A percentile compares a stretch with the other conserved stretches of the same genome.
These are phyloP conservation scores for Penicillium odoratum DNA, from an alignment of 495 filamentous ascomycete genomes.

Conservation along the genomic window DNA sequence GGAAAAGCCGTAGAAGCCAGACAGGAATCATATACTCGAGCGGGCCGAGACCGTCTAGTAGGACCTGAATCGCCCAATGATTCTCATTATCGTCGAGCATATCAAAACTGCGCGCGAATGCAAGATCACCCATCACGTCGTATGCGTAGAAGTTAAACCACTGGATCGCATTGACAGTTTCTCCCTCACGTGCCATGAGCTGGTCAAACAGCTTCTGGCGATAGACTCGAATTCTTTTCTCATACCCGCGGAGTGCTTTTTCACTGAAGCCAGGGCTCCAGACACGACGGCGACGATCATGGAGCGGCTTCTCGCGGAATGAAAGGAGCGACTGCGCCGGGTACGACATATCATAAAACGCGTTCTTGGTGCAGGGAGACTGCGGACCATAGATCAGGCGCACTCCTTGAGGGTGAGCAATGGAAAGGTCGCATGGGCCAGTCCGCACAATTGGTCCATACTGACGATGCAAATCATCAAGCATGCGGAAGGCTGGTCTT, in stretches of 20 bases:
- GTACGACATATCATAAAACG: slow-evolving; percentile 39
- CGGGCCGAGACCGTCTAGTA: slow-evolving; percentile 31
- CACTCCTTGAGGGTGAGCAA: slow-evolving; percentile 37
- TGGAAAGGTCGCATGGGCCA: slow-evolving; percentile 39
- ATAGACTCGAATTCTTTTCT: slow-evolving; percentile 25
- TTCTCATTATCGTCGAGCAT: slow-evolving; percentile 41
- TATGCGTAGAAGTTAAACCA: slow-evolving; percentile 51
- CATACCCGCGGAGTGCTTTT: slow-evolving; percentile 36
- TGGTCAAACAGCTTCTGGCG: slow-evolving; percentile 26
- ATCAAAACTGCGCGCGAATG: slow-evolving; percentile 48
- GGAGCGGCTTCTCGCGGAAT: slow-evolving; percentile 30
- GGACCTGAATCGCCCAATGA: slow-evolving; percentile 27
- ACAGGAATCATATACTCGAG: slow-evolving; percentile 32
- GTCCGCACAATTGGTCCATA: slow-evolving; percentile 45
- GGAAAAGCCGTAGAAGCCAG: slow-evolving; percentile 37
- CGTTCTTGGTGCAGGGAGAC: slow-evolving; percentile 34
- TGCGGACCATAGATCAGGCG: slow-evolving; percentile 29
- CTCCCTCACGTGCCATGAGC: slow-evolving; percentile 12
- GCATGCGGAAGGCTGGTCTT: slow-evolving; percentile 31
- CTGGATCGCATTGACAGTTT: slow-evolving; percentile 34
- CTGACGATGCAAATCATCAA: slow-evolving; percentile 37
- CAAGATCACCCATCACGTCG: slow-evolving; percentile 54
- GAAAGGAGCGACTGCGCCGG: slow-evolving; percentile 36
- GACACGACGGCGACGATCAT: slow-evolving; percentile 37
- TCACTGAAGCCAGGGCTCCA: slow-evolving; percentile 43